These are phyloP conservation scores for Erysimum cheiri DNA, from an alignment of 441 rosid genomes.

Conservation along the genomic window DNA sequence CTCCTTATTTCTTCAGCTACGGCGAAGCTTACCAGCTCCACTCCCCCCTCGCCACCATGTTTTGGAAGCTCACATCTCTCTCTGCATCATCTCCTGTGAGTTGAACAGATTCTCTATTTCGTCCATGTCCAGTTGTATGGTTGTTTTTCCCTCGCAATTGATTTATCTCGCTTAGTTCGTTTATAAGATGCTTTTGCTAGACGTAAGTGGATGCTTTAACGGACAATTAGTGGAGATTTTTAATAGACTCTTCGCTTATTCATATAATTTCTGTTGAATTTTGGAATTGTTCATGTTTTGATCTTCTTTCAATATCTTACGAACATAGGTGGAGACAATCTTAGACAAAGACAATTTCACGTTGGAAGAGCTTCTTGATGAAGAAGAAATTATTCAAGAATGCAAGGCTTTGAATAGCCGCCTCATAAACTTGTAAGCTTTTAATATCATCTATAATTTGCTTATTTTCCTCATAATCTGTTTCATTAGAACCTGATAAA, in stretches of 20 bases:
- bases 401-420: conserved; percentile 97
- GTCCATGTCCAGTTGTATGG: background rate
- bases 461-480: background rate
- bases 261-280: background rate
- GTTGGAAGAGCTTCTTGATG: conserved; percentile 94
- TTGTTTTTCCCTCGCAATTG: background rate
- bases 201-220: background rate
- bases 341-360: conserved; percentile 90
- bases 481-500: conserved; percentile 11
- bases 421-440: conserved; percentile 84
- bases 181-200: background rate
- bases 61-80: conserved; percentile 88
- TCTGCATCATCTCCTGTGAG: conserved; percentile 90
- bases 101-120: conserved; percentile 13
- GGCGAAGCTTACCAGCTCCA: conserved; percentile 30
- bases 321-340: conserved; percentile 78
- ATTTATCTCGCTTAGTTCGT: background rate
- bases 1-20: conserved; percentile 34
- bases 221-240: background rate
- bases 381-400: conserved; percentile 98
- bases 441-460: background rate
- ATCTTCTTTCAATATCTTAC: conserved; percentile 27
- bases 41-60: conserved; percentile 53
- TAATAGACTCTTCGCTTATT: background rate
- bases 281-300: conserved; percentile 16